Conservation (phyloP, 2,329 filamentous ascomycete genomes). For the Aspergillus brunneoviolaceus region DNA sequence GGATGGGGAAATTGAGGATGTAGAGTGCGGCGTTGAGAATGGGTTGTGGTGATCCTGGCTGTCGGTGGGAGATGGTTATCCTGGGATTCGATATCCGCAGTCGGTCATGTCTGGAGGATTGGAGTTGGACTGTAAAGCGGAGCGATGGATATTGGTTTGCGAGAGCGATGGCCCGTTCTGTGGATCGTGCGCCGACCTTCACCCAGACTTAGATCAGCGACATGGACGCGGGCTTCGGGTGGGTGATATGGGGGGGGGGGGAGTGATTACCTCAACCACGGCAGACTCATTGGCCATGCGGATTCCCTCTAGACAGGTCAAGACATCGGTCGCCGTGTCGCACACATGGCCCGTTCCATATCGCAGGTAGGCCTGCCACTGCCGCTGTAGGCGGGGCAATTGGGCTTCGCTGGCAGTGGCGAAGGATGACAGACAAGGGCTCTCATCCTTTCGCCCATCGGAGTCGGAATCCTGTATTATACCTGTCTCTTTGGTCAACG, state of each 20-base stretch:
- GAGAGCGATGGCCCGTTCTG: constrained; percentile 4
- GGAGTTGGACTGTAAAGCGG: constrained; percentile 8
- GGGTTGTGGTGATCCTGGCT: constrained; percentile 5
- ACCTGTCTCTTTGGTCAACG: constrained; percentile 38
- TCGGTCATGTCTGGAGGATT: constrained; percentile 5
- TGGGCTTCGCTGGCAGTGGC: constrained; percentile 5
- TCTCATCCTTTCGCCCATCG: not conserved
- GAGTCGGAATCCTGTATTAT: constrained; percentile 15
- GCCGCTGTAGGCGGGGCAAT: constrained; percentile 9
- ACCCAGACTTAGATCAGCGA: too few species aligned
- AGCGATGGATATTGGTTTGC: constrained; percentile 11
- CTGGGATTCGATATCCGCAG: not conserved
- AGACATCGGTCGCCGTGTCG: constrained; percentile 6
- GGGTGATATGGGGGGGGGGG: too few species aligned
- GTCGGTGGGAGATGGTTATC: constrained; percentile 9
- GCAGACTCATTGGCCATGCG: not conserved
- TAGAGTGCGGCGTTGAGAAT: constrained; percentile 35
- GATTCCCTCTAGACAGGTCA: constrained; percentile 8
- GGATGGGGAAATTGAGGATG: constrained; percentile 30
- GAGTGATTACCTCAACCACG: constrained; percentile 7
- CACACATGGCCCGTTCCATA: constrained; percentile 10
- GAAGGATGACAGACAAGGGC: constrained; percentile 10
- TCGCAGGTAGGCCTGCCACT: constrained; percentile 10
- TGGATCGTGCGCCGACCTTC: constrained; percentile 7
- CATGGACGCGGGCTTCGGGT: too few species aligned